Percentiles rank a stretch among this genome's conserved stretches.
phyloP scores from a whole-genome alignment of 116 monocot species.

The Papilionanthe hybrid region DNA sequence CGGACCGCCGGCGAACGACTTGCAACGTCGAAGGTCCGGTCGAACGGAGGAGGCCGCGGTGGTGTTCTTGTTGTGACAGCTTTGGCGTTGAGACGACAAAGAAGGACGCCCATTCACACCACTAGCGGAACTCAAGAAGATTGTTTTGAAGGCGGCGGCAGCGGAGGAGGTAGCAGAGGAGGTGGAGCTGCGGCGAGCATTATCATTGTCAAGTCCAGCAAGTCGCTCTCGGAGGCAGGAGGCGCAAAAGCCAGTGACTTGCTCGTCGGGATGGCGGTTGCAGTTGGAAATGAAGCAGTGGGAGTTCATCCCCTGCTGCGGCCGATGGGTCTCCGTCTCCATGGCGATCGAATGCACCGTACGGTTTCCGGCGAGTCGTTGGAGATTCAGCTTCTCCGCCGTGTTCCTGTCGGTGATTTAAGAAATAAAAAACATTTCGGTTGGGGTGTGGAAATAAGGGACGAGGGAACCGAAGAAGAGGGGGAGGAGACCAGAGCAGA shows the following conservation, averaged over 20 bases:
- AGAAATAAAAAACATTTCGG: neutral
- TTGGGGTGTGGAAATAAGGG: neutral
- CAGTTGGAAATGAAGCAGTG: conserved; percentile 28
- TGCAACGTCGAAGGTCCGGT: conserved; percentile 72
- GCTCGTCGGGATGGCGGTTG: conserved; percentile 56
- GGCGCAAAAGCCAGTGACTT: conserved; percentile 72
- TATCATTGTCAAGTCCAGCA: conserved; percentile 35
- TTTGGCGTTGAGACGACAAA: neutral
- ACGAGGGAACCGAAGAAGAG: neutral
- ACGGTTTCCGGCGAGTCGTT: neutral
- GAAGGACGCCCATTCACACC: neutral
- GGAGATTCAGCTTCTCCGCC: neutral
- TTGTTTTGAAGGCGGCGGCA: conserved; percentile 37
- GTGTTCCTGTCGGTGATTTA: neutral
- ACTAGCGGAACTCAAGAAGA: conserved; percentile 30
- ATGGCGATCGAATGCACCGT: neutral
- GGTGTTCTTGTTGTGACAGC: neutral
- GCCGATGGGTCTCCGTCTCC: neutral
- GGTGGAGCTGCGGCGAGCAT: conserved; percentile 23
- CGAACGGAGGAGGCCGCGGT: conserved; percentile 3
- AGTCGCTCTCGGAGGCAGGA: conserved; percentile 88
- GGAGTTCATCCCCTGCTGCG: neutral
- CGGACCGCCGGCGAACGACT: conserved; percentile 45
- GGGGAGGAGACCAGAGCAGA: neutral
- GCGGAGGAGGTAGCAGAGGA: conserved; percentile 33